These are phyloP conservation scores for Trichophyton verrucosum DNA, from an alignment of 2,329 filamentous ascomycete genomes.

Conservation along the genomic window DNA sequence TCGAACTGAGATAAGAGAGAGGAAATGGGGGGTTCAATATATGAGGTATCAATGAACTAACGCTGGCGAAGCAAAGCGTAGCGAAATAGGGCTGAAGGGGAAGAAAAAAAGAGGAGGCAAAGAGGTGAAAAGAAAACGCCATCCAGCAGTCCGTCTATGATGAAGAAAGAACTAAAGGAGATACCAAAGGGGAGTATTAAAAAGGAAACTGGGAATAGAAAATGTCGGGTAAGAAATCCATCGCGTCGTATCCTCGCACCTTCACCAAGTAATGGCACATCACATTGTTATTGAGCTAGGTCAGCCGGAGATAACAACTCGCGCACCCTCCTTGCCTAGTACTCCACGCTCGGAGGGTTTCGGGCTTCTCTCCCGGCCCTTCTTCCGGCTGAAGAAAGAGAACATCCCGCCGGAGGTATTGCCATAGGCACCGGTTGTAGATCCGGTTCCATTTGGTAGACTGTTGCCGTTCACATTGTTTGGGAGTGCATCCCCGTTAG, in stretches of 20 bases:
- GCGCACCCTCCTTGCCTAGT: constrained; percentile 83
- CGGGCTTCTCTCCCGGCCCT: constrained; percentile 77
- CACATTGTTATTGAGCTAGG: neutral
- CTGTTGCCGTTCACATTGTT: neutral
- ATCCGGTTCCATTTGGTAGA: constrained; percentile 1
- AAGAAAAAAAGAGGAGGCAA: neutral
- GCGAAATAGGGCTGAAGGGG: neutral
- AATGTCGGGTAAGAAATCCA: neutral
- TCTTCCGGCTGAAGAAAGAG: constrained; percentile 79
- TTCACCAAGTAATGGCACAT: neutral
- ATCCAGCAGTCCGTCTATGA: neutral
- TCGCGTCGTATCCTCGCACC: neutral
- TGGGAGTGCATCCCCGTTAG: constrained; percentile 56
- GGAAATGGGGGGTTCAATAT: neutral
- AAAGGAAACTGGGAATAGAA: neutral
- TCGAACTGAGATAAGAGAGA: neutral
- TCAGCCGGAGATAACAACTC: constrained; percentile 55
- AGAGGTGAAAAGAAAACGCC: neutral
- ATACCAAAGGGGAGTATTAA: constrained; percentile 1
- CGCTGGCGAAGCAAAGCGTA: neutral
- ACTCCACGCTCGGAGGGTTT: constrained; percentile 92
- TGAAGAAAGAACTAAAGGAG: neutral
- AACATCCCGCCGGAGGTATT: constrained; percentile 64
- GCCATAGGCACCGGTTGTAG: constrained; percentile 35
- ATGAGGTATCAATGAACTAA: neutral